A percentile compares a stretch with the other conserved stretches of the same genome.
Conservation (phyloP, 2,329 filamentous ascomycete species). For the Apiospora arundinis region DNA sequence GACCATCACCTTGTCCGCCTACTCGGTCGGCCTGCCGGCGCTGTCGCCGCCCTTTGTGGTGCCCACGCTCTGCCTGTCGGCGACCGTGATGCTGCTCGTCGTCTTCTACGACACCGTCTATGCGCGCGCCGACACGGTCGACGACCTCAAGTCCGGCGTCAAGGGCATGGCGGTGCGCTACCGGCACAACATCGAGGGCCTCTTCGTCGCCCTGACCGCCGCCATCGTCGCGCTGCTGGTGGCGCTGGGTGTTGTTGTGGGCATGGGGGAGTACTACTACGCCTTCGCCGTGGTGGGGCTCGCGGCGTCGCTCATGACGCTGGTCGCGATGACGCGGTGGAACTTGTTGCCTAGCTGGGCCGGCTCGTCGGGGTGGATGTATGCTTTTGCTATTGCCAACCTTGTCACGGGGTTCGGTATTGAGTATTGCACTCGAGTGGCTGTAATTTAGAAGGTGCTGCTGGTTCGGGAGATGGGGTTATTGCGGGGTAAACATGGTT, state of each 20-base stretch:
- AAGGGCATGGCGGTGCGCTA: conserved; percentile 57
- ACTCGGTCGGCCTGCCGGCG: conserved; percentile 51
- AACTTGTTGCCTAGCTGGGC: background rate
- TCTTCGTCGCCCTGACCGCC: background rate
- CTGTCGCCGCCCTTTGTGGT: conserved; percentile 44
- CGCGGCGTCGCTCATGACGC: background rate
- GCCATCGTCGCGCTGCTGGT: background rate
- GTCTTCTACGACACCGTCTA: conserved; percentile 26
- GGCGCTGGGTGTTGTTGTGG: background rate
- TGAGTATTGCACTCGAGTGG: background rate
- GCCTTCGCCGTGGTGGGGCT: background rate
- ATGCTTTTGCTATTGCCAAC: background rate
- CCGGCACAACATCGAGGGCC: conserved; percentile 32
- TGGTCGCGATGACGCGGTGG: conserved; percentile 5
- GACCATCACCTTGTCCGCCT: conserved; percentile 55
- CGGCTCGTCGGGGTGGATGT: background rate
- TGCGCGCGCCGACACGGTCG: conserved; percentile 55
- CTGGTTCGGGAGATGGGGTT: no score
- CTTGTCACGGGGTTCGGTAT: background rate
- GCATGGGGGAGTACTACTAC: background rate
- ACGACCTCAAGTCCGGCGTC: conserved; percentile 55
- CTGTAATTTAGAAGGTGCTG: background rate
- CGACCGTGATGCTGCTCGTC: background rate
- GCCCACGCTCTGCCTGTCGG: background rate
- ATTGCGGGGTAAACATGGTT: no score